Evolutionary conservation across 2,329 filamentous ascomycete genomes (phyloP), one percentile per base, ranked within the genome.

Genomic region (Ilyonectria robusta): DNA sequence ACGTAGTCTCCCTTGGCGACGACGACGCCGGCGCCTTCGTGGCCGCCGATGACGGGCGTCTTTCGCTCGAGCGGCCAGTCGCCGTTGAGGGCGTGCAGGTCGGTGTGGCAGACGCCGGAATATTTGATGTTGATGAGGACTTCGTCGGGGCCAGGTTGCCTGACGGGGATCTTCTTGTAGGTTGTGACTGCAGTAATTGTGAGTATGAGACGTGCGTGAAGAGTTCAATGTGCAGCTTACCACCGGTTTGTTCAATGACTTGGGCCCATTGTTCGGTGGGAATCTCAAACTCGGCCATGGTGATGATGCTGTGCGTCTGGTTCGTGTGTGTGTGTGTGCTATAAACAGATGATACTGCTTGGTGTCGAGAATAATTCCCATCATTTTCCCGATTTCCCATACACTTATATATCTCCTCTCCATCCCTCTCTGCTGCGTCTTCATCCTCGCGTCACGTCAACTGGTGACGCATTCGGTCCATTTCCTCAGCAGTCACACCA

Each of bases 121-220:
- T 66, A 66, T 13, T 66, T 66, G 46, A 66, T 54, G 29, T 66
- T 61, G 53, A 66, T 21, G 51, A 66, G 58, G 35, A 66, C 63
- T 4, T 66, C 63, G 44, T 66, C 63, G n/a, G 58, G 46, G 8
- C 46, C 63, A 13, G 63, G 63, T 21, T 26, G 29, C 2, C 19
- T n/a, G 29, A 66, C 63, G 9, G 63, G 63, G 6, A 66, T 54
- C 31, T 42, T 31, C 37, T 62, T 66, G 53, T 62, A 62, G 10
- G 40, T 54, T 2, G 51, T 35, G 5, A 54, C 63, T 58, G 59
- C 6, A 26, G 17, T 8, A 53, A 46, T 6, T 23, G 33, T 57
- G 11, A 65, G 40, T 33, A 29, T n/a, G 33, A 21, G 8, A 8
- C 6, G 15, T 19, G n/a, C n/a, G 4, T 6, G 19, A 21, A 17